Evolutionary conservation across 2,329 filamentous ascomycete genomes (phyloP), one percentile per base, ranked within the genome.

Genomic region (Botrytis elliptica): DNA sequence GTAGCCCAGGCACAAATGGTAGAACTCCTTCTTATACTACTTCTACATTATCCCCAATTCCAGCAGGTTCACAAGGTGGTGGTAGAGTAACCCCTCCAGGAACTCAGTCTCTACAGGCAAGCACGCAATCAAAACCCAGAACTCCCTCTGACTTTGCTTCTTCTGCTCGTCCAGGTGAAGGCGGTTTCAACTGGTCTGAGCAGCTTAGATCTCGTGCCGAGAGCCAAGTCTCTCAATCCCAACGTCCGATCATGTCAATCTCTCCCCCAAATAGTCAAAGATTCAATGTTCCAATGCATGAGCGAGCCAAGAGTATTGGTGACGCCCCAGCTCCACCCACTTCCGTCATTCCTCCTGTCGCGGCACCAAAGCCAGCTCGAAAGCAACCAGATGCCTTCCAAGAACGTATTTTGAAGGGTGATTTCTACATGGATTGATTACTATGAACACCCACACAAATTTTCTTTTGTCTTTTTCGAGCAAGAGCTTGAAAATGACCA

Each of bases 131-230:
- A 86, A 86, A 86, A 83, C 82, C 85, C 78, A 85, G 84, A 90
- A 84, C 86, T 83, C 83, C 85, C 88, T 90, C 90, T 92, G 88
- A 92, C 90, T 84, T 84, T 85, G 83, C 84, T 82, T 81, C 83
- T 80, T 83, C 84, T 85, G 88, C 87, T 84, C 84, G 89, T 95
- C 92, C 93, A 87, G 94, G 96, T 78, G 93, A 93, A 82, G 74
- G 74, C 88, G 93, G 93, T 83, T 97, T 97, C 88, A 97, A 97
- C 85, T 97, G 95, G 92, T 93, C 94, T 82, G 95, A 98, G 86
- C 95, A 97, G 86, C 90, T 98, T 87, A 93, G 94, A 83, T 92
- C 91, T 80, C 92, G 95, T 82, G 95, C 95, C 79, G 94, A 97
- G 85, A 95, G 94, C 84, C 91, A 90, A 79, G 87, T 91, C 74